These are phyloP conservation scores for Rhodotorula graminis DNA, from an alignment of 768 basidiomycete species.

Conservation along the genomic window DNA sequence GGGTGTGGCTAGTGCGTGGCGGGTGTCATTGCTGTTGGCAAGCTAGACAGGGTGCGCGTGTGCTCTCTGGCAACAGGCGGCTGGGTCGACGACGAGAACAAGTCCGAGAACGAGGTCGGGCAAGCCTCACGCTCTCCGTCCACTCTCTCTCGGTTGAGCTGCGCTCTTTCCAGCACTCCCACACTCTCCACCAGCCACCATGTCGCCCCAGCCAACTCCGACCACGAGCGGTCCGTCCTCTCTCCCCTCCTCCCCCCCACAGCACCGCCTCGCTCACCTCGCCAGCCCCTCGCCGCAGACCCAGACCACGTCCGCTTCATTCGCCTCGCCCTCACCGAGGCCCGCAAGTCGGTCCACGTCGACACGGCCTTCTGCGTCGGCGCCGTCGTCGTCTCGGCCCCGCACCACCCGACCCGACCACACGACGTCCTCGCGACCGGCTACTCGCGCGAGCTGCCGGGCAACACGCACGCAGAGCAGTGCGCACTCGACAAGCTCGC, in stretches of 20 bases:
- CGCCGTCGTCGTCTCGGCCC: conserved; percentile 56
- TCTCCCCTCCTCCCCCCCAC: background rate
- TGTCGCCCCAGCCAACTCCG: background rate
- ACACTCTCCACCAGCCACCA: background rate
- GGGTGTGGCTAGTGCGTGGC: too few relatives aligned
- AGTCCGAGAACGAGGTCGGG: too few relatives aligned
- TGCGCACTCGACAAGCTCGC: conserved; percentile 74
- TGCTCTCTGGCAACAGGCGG: too few relatives aligned
- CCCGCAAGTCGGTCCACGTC: conserved; percentile 63
- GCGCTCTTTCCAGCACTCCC: too few relatives aligned
- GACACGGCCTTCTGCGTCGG: conserved; percentile 88
- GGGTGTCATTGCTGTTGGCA: too few relatives aligned
- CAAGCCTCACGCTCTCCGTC: too few relatives aligned
- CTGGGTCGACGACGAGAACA: too few relatives aligned
- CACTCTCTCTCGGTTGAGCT: too few relatives aligned
- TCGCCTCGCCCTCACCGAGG: conserved; percentile 64
- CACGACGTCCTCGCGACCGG: conserved; percentile 62
- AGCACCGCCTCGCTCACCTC: background rate
- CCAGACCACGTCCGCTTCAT: conserved; percentile 53
- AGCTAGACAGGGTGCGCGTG: too few relatives aligned
- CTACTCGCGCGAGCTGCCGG: conserved; percentile 81
- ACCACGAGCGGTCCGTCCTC: background rate
- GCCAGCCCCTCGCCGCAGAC: background rate
- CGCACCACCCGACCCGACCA: background rate
- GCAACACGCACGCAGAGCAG: conserved; percentile 96